These are phyloP conservation scores for Penicillium coprophilum DNA, from an alignment of 495 filamentous ascomycete genomes.

Conservation along the genomic window DNA sequence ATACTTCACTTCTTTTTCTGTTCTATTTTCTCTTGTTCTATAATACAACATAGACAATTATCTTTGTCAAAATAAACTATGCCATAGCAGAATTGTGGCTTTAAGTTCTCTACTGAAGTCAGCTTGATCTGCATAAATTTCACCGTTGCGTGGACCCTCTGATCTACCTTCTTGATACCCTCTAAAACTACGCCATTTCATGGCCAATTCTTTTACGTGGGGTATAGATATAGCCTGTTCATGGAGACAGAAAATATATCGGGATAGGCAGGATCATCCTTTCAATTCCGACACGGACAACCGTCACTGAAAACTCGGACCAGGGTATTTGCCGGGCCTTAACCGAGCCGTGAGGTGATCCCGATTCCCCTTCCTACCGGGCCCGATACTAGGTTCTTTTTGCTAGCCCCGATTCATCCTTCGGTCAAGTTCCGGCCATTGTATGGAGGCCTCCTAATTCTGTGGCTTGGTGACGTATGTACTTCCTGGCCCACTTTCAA, in stretches of 20 bases:
- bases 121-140: too few relatives aligned
- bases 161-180: too few relatives aligned
- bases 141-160: too few relatives aligned
- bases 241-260: too few relatives aligned
- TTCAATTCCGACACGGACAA: not conserved
- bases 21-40: not conserved
- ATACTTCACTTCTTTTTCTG: not conserved
- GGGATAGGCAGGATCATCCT: not conserved
- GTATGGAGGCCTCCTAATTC: not conserved
- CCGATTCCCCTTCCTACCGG: not conserved
- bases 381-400: not conserved
- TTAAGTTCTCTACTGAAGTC: too few relatives aligned
- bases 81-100: too few relatives aligned
- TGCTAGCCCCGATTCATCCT: not conserved
- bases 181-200: too few relatives aligned
- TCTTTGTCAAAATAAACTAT: too few relatives aligned
- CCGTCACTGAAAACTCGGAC: not conserved
- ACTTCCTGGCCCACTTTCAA: too few relatives aligned
- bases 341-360: not conserved
- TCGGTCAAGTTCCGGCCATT: not conserved
- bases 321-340: not conserved
- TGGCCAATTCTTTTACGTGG: too few relatives aligned
- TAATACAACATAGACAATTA: too few relatives aligned
- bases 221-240: too few relatives aligned
- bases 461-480: slow-evolving; percentile 1